Base-by-base conservation (phyloP, 2,329 filamentous ascomycete species). In the Arthroderma sp. region DNA sequence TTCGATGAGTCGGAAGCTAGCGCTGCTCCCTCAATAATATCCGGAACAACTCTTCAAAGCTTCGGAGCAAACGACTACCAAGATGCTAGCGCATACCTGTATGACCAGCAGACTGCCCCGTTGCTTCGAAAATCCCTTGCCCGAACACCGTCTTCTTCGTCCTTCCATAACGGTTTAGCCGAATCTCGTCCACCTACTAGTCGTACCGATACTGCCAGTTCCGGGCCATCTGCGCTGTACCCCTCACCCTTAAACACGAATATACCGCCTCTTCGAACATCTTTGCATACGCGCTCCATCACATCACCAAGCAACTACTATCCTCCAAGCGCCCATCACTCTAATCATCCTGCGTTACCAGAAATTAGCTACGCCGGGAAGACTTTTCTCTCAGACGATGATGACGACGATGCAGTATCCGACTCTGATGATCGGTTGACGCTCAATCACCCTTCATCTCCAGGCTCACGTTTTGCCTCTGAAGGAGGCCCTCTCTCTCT, bases 31-130 rank as follows among this genome's bases (percentile, higher is more conserved):
- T 58, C 59, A 28, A 51, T 59, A 2, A 58, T 62, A 9, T 54
- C 63, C 7, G 62, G 62, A 37, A 53, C 60, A 6, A 59, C 61
- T 47, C 50, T 68, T 40, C 60, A 60, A 39, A 58, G 60, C 33
- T 83, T 80, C 51, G 71, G 77, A 0, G 9, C 45, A 15, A 74
- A 75, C 0, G 78, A 80, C 49, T 73, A 73, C 6, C 79, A 80
- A 42, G 83, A 91, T 52, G 80, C 80, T 1, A 83, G 80, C 7
- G 85, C 88, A 22, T 80, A 86, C 58, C 68, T 95, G 0, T 95
- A 96, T 62, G 88, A 95, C 56, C 86, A 94, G 61, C 86, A 94
- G 58, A 93, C 91, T 5, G 72, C 91, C 7, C 89, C 89, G 0
- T 93, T 95, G 42, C 68, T 95, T 4, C 83, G 91, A 54, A 85